phyloP scores from a whole-genome alignment of 352 stramenopile species.

The Phytophthora palmivora region DNA sequence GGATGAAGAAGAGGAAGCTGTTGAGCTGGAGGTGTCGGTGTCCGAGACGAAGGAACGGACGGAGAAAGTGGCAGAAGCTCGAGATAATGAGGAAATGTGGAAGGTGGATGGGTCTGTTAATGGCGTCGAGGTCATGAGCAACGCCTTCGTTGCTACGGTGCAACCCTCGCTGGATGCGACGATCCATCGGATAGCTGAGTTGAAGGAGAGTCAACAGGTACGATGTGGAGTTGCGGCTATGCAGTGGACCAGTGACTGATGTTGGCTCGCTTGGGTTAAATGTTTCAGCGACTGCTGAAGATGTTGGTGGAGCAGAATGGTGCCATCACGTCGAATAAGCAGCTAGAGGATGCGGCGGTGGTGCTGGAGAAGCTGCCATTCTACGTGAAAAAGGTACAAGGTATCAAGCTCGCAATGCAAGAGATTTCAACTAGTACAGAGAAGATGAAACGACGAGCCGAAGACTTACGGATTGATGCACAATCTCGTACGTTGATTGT shows the following conservation, averaged over 20 bases:
- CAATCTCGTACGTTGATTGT: slow-evolving; percentile 66
- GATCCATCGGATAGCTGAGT: slow-evolving; percentile 77
- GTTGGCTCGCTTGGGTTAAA: slow-evolving; percentile 3
- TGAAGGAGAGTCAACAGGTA: slow-evolving; percentile 54
- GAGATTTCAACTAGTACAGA: slow-evolving; percentile 69
- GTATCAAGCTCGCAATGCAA: slow-evolving; percentile 63
- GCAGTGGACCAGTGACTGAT: slow-evolving; percentile 4
- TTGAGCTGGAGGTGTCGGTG: slow-evolving; percentile 17
- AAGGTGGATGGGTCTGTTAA: slow-evolving; percentile 47
- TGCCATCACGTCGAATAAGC: slow-evolving; percentile 55
- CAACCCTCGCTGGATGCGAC: slow-evolving; percentile 70
- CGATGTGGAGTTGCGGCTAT: background rate
- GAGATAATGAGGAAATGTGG: slow-evolving; percentile 45
- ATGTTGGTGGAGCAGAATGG: slow-evolving; percentile 58
- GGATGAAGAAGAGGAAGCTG: slow-evolving; percentile 25
- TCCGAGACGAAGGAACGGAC: slow-evolving; percentile 8
- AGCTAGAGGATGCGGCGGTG: slow-evolving; percentile 66
- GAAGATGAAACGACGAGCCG: slow-evolving; percentile 75
- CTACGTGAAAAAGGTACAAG: slow-evolving; percentile 71
- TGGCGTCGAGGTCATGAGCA: slow-evolving; percentile 61
- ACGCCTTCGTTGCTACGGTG: slow-evolving; percentile 58
- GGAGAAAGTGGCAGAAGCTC: background rate
- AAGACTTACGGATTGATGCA: slow-evolving; percentile 74
- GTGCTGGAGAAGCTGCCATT: slow-evolving; percentile 78
- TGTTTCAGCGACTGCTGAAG: slow-evolving; percentile 55